Percentiles rank a stretch among this genome's conserved stretches.
Conservation (phyloP, 371 early-diverging fungal species). For the Choanephora cucurbitarum region DNA sequence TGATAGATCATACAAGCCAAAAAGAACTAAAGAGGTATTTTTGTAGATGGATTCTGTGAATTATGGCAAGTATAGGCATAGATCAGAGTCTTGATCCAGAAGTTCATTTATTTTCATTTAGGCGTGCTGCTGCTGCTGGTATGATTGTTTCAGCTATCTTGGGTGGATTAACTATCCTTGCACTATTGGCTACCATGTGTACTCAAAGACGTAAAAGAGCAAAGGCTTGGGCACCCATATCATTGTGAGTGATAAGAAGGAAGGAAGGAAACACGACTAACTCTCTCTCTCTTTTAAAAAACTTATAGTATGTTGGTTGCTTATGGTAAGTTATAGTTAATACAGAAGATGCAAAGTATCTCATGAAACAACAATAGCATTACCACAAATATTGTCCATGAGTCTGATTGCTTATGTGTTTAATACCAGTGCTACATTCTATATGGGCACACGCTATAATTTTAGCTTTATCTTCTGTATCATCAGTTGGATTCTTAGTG, state of each 20-base stretch:
- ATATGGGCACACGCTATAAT: slow-evolving; percentile 51
- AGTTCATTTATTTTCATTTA: slow-evolving; percentile 4
- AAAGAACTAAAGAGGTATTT: background rate
- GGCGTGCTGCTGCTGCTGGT: slow-evolving; percentile 46
- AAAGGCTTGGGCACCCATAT: slow-evolving; percentile 43
- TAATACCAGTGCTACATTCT: slow-evolving; percentile 46
- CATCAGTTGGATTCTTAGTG: slow-evolving; percentile 45
- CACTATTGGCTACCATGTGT: slow-evolving; percentile 44
- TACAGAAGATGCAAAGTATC: background rate
- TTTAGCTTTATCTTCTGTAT: slow-evolving; percentile 46
- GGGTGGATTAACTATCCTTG: slow-evolving; percentile 40
- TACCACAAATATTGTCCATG: slow-evolving; percentile 48
- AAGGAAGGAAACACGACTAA: too few relatives aligned
- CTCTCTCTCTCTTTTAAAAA: too few relatives aligned
- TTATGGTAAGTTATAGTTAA: slow-evolving; percentile 20
- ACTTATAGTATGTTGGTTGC: slow-evolving; percentile 25
- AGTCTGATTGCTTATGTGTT: slow-evolving; percentile 46
- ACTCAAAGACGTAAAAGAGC: slow-evolving; percentile 43
- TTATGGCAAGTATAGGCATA: slow-evolving; percentile 32
- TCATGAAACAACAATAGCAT: background rate
- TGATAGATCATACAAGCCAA: too few relatives aligned
- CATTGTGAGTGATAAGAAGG: slow-evolving; percentile 28
- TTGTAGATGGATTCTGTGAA: slow-evolving; percentile 53
- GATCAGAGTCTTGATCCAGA: too few relatives aligned
- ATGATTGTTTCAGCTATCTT: slow-evolving; percentile 45